Percentiles rank a stretch among this genome's conserved stretches.
These are phyloP conservation scores for Henckelia pumila DNA, from an alignment of 257 asterid species.

Conservation along the genomic window DNA sequence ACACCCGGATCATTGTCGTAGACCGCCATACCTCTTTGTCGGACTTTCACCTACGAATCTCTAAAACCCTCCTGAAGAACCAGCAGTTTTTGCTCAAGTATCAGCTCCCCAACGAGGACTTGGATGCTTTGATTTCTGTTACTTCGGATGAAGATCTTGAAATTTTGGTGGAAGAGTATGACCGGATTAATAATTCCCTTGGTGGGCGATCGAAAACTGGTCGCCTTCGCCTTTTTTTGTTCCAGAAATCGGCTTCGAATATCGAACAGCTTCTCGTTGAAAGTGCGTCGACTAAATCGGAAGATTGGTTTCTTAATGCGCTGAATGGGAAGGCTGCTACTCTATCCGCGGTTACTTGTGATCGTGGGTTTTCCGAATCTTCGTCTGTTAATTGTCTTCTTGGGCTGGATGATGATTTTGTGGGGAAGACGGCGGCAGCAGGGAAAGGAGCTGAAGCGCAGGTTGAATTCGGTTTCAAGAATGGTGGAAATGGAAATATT, in stretches of 20 bases:
- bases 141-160: conserved; percentile 85
- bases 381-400: conserved; percentile 73
- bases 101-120: conserved; percentile 83
- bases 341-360: conserved; percentile 39
- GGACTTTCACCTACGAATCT: conserved; percentile 65
- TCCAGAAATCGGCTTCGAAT: conserved; percentile 35
- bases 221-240: conserved; percentile 64
- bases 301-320: conserved; percentile 84
- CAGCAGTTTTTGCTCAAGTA: conserved; percentile 63
- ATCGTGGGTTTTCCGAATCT: conserved; percentile 58
- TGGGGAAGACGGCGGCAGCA: background rate
- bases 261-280: conserved; percentile 49
- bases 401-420: conserved; percentile 62
- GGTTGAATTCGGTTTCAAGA: background rate
- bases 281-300: conserved; percentile 60
- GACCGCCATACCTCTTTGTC: conserved; percentile 63
- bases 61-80: conserved; percentile 62
- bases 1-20: conserved; percentile 77
- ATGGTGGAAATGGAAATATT: background rate
- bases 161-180: conserved; percentile 89
- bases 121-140: conserved; percentile 82
- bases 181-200: conserved; percentile 45
- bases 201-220: conserved; percentile 31
- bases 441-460: background rate
- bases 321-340: conserved; percentile 57